Conservation (phyloP, 176 grass and related monocot species). For the Cocos nucifera region DNA sequence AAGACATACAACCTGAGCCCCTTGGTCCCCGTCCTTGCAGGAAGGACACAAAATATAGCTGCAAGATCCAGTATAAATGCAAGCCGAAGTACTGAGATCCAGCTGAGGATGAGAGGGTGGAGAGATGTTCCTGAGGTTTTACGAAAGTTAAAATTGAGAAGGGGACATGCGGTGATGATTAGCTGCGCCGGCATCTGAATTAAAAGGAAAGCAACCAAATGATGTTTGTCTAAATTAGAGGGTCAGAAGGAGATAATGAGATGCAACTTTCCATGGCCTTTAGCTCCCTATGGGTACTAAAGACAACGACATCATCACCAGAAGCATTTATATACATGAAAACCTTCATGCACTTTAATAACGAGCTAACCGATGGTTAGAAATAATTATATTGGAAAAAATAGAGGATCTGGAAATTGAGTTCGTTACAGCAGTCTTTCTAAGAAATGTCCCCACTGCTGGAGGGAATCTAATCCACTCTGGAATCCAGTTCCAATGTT, state of each 20-base stretch:
- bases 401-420: not conserved
- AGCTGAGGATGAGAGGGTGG: not conserved
- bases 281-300: not conserved
- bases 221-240: conserved; percentile 1
- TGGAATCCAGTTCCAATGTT: not conserved
- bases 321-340: not conserved
- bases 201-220: conserved; percentile 1
- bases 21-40: too few relatives aligned
- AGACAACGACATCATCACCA: not conserved
- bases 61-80: not conserved
- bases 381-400: too few relatives aligned
- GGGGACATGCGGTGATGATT: not conserved
- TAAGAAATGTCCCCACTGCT: not conserved
- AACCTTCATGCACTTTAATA: not conserved
- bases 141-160: not conserved
- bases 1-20: too few relatives aligned
- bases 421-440: not conserved
- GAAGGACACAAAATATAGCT: not conserved
- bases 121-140: not conserved
- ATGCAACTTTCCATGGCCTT: conserved; percentile 1
- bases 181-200: not conserved
- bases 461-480: conserved; percentile 8
- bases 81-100: not conserved
- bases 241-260: not conserved
- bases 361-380: not conserved